A percentile compares a stretch with the other conserved stretches of the same genome.
These are phyloP conservation scores for Phoma herbarum DNA, from an alignment of 2,329 filamentous ascomycete species.

Conservation along the genomic window DNA sequence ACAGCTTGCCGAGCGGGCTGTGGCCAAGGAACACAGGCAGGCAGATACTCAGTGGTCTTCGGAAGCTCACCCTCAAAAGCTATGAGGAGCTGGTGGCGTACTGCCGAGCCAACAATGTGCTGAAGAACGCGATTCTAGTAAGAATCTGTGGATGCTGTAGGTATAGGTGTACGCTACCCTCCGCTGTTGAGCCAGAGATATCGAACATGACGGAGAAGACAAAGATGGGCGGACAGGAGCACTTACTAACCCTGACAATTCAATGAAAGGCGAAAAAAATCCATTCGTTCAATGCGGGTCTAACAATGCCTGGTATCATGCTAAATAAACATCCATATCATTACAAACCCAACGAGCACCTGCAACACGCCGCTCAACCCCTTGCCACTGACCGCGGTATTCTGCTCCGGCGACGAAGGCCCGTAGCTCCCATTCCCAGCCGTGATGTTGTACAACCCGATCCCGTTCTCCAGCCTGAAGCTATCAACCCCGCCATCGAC, in stretches of 20 bases:
- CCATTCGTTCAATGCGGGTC: background rate
- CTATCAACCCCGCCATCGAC: slow-evolving; percentile 42
- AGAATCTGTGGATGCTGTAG: too few relatives aligned
- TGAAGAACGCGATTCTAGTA: too few relatives aligned
- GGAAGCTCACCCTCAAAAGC: too few relatives aligned
- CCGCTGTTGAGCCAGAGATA: too few relatives aligned
- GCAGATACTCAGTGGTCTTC: too few relatives aligned
- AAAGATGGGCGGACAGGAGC: background rate
- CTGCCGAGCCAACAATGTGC: too few relatives aligned
- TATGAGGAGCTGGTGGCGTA: too few relatives aligned
- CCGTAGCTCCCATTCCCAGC: slow-evolving; percentile 22
- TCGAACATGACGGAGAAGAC: background rate
- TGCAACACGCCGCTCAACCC: background rate
- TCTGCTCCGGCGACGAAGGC: slow-evolving; percentile 9
- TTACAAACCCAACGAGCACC: background rate
- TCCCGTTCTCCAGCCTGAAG: slow-evolving; percentile 18
- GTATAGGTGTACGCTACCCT: too few relatives aligned
- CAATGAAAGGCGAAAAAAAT: background rate
- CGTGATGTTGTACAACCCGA: slow-evolving; percentile 23
- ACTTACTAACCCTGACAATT: background rate
- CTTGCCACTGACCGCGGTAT: background rate
- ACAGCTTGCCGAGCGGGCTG: too few relatives aligned
- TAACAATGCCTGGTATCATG: slow-evolving; percentile 4
- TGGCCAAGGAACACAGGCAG: too few relatives aligned
- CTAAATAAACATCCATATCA: slow-evolving; percentile 9